Evolutionary conservation across 495 filamentous ascomycete genomes (phyloP), one percentile per base, ranked within the genome.

Genomic region (Penicillium egyptiacum): DNA sequence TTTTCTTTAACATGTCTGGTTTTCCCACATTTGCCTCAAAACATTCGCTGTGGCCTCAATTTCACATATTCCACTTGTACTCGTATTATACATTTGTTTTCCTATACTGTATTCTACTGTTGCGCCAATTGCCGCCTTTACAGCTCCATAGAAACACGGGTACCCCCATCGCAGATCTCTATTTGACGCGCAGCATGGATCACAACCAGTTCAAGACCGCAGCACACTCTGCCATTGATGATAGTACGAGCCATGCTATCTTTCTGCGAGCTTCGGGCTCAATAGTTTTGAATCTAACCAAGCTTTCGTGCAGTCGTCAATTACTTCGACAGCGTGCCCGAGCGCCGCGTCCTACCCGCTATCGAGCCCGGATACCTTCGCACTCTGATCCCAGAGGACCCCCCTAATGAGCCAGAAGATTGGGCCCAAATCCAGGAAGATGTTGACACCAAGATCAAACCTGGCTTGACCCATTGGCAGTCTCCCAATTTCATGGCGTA

Each of bases 401-500:
- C 91, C 0, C 94, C 94, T 6, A 64, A 82, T 22, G 78, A 89
- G 20, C 85, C 87, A 37, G 91, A 98, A 71, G 56, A 77, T 62
- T 97, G 92, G 92, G 68, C 74, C 40, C 76, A 82, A 47, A 97
- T 98, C 64, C 90, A 96, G 64, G 75, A 81, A 26, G 93, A 98
- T 71, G 86, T 98, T 46, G 89, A 92, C 62, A 69, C 81, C 14
- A 91, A 94, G 65, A 96, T 98, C 70, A 86, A 96, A 70, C 94
- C 94, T 0, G 94, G 94, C 4, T 75, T 98, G 52, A 98, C 94
- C 0, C 94, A 98, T 73, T 98, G 94, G 89, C 90, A 96, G 70
- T 89, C 86, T 3, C 94, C 94, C 2, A 93, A 94, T 69, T 98
- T 96, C 81, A 89, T 96, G 82, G 94, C 94, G 35, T 98, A 92